A percentile compares a stretch with the other conserved stretches of the same genome.
Conservation (phyloP, 2,329 filamentous ascomycete species). For the Aspergillus hiratsukae region DNA sequence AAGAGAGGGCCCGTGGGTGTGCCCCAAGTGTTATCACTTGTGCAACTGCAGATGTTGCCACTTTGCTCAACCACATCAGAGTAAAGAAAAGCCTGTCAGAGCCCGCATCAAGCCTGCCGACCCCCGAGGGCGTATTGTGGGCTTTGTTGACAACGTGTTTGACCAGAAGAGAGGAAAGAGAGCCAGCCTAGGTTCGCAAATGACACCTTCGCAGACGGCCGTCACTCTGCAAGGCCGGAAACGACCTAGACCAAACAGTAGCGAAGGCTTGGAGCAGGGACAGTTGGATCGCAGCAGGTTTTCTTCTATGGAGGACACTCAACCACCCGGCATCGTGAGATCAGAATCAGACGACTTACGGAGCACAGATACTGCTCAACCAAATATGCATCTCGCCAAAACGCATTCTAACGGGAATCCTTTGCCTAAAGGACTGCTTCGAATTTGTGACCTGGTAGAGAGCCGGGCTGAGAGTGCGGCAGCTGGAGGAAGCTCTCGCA, state of each 20-base stretch:
- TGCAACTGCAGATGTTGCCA: constrained; percentile 37
- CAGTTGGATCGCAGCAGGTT: neutral
- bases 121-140: constrained; percentile 28
- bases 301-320: neutral
- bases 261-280: neutral
- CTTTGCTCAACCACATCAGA: constrained; percentile 29
- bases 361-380: neutral
- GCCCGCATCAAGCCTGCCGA: constrained; percentile 30
- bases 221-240: constrained; percentile 6
- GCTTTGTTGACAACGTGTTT: constrained; percentile 37
- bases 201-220: constrained; percentile 1
- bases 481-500: neutral
- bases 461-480: neutral
- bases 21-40: constrained; percentile 30
- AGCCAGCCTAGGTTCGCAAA: constrained; percentile 5
- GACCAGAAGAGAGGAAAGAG: constrained; percentile 29
- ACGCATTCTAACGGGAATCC: neutral
- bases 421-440: constrained; percentile 6
- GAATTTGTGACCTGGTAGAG: constrained; percentile 11
- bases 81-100: constrained; percentile 31
- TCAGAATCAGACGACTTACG: neutral
- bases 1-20: constrained; percentile 26
- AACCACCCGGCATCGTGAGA: neutral
- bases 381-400: neutral
- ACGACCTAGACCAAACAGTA: constrained; percentile 1